These are phyloP conservation scores for Lasiodiplodia sp. DNA, from an alignment of 2,329 filamentous ascomycete species.

Conservation along the genomic window DNA sequence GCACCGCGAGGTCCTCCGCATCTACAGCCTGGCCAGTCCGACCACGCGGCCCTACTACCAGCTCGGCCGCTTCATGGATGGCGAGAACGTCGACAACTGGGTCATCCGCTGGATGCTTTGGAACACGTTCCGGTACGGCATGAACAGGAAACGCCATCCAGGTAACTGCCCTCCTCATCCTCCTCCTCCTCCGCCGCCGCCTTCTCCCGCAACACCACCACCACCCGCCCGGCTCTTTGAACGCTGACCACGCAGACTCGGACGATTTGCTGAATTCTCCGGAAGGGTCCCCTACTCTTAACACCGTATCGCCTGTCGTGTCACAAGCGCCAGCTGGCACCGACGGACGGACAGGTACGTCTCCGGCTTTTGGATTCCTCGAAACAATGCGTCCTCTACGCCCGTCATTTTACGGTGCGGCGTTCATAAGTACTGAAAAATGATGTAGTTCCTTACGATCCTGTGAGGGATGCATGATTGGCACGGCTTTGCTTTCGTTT, in stretches of 20 bases:
- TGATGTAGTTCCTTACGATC: background rate
- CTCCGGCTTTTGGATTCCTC: background rate
- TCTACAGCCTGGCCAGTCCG: slow-evolving; percentile 48
- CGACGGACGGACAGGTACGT: background rate
- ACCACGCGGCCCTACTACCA: slow-evolving; percentile 52
- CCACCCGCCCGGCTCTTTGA: background rate
- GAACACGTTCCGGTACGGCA: slow-evolving; percentile 56
- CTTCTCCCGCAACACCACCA: too few species aligned
- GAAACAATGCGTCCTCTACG: background rate
- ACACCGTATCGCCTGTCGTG: background rate
- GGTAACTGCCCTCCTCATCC: background rate
- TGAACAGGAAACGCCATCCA: slow-evolving; percentile 9
- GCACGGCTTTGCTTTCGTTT: background rate
- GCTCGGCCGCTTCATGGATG: slow-evolving; percentile 50
- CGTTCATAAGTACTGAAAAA: background rate
- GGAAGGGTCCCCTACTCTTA: background rate
- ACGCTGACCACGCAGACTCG: background rate
- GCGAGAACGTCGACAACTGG: slow-evolving; percentile 56
- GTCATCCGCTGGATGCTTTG: slow-evolving; percentile 59
- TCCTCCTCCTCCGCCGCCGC: too few species aligned
- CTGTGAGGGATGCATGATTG: background rate
- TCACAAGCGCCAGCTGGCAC: background rate
- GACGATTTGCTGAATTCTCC: background rate
- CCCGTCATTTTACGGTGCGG: background rate
- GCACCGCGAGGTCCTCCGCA: slow-evolving; percentile 52